Evolutionary conservation across 139 green algal genomes (phyloP), one percentile per base, ranked within the genome.

Genomic region (Coelastrella sp.): DNA sequence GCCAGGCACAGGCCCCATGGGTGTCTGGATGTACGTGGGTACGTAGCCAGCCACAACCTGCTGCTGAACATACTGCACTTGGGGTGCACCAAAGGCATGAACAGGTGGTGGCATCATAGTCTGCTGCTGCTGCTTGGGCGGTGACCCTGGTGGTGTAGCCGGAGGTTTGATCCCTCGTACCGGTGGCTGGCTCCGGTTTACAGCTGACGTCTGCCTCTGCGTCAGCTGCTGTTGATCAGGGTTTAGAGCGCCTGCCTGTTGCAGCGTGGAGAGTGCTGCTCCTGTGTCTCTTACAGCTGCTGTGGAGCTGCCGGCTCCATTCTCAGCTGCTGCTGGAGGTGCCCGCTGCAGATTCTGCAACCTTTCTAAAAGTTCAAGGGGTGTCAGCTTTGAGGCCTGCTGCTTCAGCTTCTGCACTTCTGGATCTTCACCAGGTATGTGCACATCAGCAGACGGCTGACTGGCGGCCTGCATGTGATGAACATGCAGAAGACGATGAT

Each of bases 271-370:
- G 0, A 3, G 6, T 66, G 49, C 56, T 84, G 79, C 6, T 24
- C 0, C 57, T 84, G 81, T 59, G 11, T 58, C 24, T 76, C 19
- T 60, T 0, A 0, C 81, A 25, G 59, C 80, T 10, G 59, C 58
- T 75, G 17, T 59, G 1, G 24, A 57, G 56, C 9, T 58, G 14
- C 58, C 10, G n/a, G 7, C 80, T n/a, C 12, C 60, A 59, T 58
- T 59, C 35, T 25, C 61, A 25, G 10, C 80, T 76, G 81, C 24
- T 75, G 81, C 59, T 59, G 60, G 22, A 15, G 8, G 12, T 76
- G 59, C 3, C 60, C 75, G 81, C n/a, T 74, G 80, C 80, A 57
- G 19, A 58, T 85, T 57, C 84, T 79, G 84, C 84, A 57, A 25
- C 66, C 65, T 73, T 66, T 81, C 12, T 17, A 70, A 6, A 14